Evolutionary conservation across 2,329 filamentous ascomycete genomes (phyloP).

Genomic region (Lachnum nothofagi): DNA sequence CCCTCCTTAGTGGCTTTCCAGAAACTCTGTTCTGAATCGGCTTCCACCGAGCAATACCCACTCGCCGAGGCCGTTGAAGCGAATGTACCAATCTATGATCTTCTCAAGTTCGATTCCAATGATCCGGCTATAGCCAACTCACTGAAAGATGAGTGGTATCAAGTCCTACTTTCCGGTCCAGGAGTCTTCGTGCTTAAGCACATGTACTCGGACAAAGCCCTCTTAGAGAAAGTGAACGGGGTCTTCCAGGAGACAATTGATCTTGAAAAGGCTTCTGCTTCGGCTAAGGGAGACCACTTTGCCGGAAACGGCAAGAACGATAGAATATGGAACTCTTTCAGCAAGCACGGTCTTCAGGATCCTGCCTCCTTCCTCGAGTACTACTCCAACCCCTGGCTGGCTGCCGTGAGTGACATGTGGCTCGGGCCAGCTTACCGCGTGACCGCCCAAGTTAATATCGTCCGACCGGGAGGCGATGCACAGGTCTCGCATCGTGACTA

Average conservation of each 20-base stretch:
- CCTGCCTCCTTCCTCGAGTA: slow-evolving; percentile 50
- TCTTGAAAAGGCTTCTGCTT: slow-evolving; percentile 34
- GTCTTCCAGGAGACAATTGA: slow-evolving; percentile 47
- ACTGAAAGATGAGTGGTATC: slow-evolving; percentile 55
- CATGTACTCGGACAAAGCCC: slow-evolving; percentile 41
- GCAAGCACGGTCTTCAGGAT: slow-evolving; percentile 52
- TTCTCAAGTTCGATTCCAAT: slow-evolving; percentile 29
- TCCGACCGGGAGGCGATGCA: slow-evolving; percentile 52
- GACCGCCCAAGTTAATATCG: slow-evolving; percentile 59
- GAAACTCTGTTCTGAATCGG: too few species aligned
- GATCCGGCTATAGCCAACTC: slow-evolving; percentile 25
- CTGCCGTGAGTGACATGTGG: slow-evolving; percentile 49
- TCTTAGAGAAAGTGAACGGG: slow-evolving; percentile 37
- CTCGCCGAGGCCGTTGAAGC: too few species aligned
- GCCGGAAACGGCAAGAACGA: slow-evolving; percentile 49
- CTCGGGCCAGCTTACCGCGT: slow-evolving; percentile 56
- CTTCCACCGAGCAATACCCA: too few species aligned
- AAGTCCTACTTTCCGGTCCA: slow-evolving; percentile 50
- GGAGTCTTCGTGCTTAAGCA: slow-evolving; percentile 55
- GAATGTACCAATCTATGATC: slow-evolving; percentile 49
- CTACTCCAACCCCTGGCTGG: slow-evolving; percentile 56
- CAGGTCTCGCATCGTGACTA: slow-evolving; percentile 59
- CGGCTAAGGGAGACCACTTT: slow-evolving; percentile 55
- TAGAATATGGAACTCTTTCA: slow-evolving; percentile 63
- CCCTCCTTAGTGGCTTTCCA: too few species aligned